These are phyloP conservation scores for Monotropa hypopitys DNA, from an alignment of 179 eudicot genomes.

Conservation along the genomic window DNA sequence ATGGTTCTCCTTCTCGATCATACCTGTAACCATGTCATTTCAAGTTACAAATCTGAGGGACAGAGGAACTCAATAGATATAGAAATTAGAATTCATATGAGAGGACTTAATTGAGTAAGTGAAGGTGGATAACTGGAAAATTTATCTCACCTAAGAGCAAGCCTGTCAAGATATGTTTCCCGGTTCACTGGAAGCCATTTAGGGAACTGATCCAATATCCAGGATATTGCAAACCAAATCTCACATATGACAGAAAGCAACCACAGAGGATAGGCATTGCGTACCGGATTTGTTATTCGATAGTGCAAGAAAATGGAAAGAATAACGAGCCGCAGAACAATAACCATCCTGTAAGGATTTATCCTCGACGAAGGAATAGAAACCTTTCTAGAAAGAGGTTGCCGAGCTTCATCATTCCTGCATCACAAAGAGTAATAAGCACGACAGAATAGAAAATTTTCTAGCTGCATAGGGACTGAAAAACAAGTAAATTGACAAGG, in stretches of 20 bases:
- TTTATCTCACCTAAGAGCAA: constrained; percentile 44
- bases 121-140: constrained; percentile 1
- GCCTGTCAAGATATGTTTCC: constrained; percentile 83
- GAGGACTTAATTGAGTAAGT: not conserved
- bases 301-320: constrained; percentile 60
- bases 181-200: constrained; percentile 81
- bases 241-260: constrained; percentile 72
- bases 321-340: constrained; percentile 56
- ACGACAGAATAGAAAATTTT: not conserved
- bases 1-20: constrained; percentile 76
- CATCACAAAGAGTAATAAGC: constrained; percentile 14
- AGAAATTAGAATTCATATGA: not conserved
- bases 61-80: not conserved
- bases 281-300: constrained; percentile 69
- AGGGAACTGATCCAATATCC: constrained; percentile 89
- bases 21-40: constrained; percentile 29
- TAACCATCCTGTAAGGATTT: constrained; percentile 79
- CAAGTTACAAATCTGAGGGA: not conserved
- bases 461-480: not conserved
- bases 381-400: constrained; percentile 77
- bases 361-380: constrained; percentile 61
- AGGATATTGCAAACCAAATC: constrained; percentile 83
- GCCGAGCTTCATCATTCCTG: constrained; percentile 80
- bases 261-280: constrained; percentile 58
- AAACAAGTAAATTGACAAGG: not conserved